phyloP scores from a whole-genome alignment of 495 filamentous ascomycete species.

The Rostrohypoxylon terebratum region DNA sequence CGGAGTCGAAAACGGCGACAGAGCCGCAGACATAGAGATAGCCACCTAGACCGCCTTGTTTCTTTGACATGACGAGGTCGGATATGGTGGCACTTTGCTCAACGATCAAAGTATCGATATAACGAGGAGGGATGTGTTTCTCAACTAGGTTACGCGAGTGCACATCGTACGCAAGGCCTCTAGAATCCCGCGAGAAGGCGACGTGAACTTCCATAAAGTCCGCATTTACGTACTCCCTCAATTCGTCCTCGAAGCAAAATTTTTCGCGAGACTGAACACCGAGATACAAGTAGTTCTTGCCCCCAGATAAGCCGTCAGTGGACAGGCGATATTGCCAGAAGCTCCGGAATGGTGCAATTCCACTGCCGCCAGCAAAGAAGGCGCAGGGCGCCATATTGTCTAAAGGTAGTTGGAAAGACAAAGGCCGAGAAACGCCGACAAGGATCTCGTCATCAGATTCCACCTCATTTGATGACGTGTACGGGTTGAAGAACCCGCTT shows the following conservation, averaged over 20 bases:
- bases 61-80: conserved; percentile 65
- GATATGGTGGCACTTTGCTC: conserved; percentile 61
- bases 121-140: conserved; percentile 61
- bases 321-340: conserved; percentile 61
- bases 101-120: conserved; percentile 62
- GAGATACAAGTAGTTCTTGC: conserved; percentile 62
- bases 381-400: conserved; percentile 60
- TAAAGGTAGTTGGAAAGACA: conserved; percentile 63
- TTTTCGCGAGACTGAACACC: conserved; percentile 64
- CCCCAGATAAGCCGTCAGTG: conserved; percentile 50
- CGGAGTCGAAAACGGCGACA: conserved; percentile 65
- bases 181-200: conserved; percentile 61
- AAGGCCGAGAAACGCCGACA: conserved; percentile 61
- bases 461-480: conserved; percentile 51
- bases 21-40: conserved; percentile 66
- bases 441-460: conserved; percentile 55
- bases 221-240: conserved; percentile 59
- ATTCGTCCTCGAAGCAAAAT: conserved; percentile 63
- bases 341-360: conserved; percentile 64
- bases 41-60: conserved; percentile 62
- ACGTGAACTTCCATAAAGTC: conserved; percentile 64
- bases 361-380: conserved; percentile 64
- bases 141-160: conserved; percentile 56
- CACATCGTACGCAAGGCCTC: conserved; percentile 60
- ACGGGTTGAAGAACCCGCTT: conserved; percentile 64